phyloP scores from a whole-genome alignment of 371 early-diverging fungal genomes.

The Cokeromyces recurvatus region DNA sequence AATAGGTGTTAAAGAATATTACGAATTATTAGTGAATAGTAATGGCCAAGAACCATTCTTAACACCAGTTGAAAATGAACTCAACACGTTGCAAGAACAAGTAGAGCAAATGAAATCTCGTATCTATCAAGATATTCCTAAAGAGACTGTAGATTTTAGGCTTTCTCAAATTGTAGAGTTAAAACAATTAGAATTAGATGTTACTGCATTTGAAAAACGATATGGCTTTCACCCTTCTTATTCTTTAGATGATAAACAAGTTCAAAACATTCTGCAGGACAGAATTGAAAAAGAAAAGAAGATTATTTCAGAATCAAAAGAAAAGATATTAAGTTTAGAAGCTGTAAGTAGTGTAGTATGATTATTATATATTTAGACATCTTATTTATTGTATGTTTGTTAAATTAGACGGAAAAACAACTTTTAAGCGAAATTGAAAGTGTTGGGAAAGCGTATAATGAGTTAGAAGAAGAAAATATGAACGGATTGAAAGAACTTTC shows the following conservation, averaged over 20 bases:
- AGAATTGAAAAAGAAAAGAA: constrained; percentile 18
- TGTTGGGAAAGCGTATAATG: constrained; percentile 72
- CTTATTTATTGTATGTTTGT: no score
- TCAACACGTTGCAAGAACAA: constrained; percentile 9
- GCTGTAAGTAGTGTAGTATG: constrained; percentile 5
- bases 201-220: constrained; percentile 10
- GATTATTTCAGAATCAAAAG: constrained; percentile 5
- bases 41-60: constrained; percentile 9
- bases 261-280: constrained; percentile 23
- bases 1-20: constrained; percentile 12
- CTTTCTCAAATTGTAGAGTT: constrained; percentile 1
- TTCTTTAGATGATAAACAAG: constrained; percentile 1
- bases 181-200: constrained; percentile 11
- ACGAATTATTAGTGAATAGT: constrained; percentile 8
- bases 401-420: constrained; percentile 50
- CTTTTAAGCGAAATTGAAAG: constrained; percentile 77
- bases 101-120: neutral
- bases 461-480: constrained; percentile 78
- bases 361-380: no score
- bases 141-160: constrained; percentile 5
- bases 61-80: constrained; percentile 8
- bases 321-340: constrained; percentile 9
- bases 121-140: neutral
- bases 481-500: constrained; percentile 68
- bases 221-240: constrained; percentile 18